Base-by-base conservation (phyloP, 768 basidiomycete genomes). In the Macrolepiota dolichaula region DNA sequence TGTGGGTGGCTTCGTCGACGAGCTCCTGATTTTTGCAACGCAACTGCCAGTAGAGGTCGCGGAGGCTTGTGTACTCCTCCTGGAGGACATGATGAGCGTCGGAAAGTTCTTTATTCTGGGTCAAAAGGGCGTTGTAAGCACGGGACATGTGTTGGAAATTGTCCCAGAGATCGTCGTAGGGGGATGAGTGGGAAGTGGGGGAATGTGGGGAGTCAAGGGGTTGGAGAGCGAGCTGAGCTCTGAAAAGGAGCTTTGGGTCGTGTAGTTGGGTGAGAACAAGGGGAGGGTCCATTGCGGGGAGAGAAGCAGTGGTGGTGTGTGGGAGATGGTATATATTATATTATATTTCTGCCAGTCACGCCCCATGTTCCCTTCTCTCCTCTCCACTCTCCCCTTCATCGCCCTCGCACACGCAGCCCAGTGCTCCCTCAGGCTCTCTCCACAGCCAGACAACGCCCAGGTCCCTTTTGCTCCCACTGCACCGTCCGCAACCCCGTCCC, bases 161-260 rank as follows among this genome's bases (percentile, higher is more conserved):
- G 7, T 52, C 38, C 57, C 36, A 59, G 24, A 59, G 52, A 27
- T 44, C 35, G 19, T 55, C 36, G 52, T 49, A 54, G 11, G 59
- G 27, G 42, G 50, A 2, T 4, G 42, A 17, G 17, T 44, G 42
- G 19, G 52, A 44, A 19, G 22, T 36, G 24, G 57, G 37, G 22
- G 38, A 40, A 15, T 29, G n/a, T 27, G 24, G 56, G n/a, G 12
- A 49, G 46, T 35, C 40, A 17, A 32, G 3, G 13, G 12, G 40
- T 11, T 42, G 44, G 40, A n/a, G 36, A 27, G 35, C 19, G 13
- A 50, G 32, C 37, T 38, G 57, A 36, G 37, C 36, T 25, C 49
- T 51, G 50, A 59, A 59, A 15, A 59, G 25, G 38, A 59, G 49
- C 10, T 51, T 22, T 51, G 57, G 57, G 50, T 59, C 57, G 53